These are phyloP conservation scores for Colletotrichum camelliae DNA, from an alignment of 2,329 filamentous ascomycete species.

Conservation along the genomic window DNA sequence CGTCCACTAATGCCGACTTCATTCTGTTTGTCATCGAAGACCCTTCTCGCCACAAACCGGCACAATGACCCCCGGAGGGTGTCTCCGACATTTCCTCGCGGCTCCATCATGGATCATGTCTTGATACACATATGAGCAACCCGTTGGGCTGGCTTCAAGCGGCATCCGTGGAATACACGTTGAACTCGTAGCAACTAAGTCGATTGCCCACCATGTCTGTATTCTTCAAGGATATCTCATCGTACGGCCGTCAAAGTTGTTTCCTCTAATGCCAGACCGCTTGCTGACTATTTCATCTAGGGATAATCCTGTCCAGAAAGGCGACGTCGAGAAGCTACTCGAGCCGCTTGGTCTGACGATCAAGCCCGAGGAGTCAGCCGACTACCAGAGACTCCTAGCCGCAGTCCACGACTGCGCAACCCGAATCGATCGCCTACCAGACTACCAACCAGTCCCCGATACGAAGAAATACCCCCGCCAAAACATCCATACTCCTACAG, in stretches of 20 bases:
- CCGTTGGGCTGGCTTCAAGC: neutral
- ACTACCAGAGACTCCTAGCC: slow-evolving; percentile 53
- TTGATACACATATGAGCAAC: neutral
- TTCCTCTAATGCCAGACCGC: neutral
- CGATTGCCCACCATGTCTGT: slow-evolving; percentile 36
- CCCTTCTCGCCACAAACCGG: neutral
- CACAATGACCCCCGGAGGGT: neutral
- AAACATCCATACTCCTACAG: slow-evolving; percentile 42
- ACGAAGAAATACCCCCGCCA: slow-evolving; percentile 48
- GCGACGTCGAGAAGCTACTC: slow-evolving; percentile 42
- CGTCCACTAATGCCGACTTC: neutral
- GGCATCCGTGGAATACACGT: neutral
- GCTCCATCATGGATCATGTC: neutral
- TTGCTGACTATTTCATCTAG: slow-evolving; percentile 22
- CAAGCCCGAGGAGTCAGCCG: slow-evolving; percentile 39
- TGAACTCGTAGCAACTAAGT: neutral
- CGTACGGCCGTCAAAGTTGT: slow-evolving; percentile 27
- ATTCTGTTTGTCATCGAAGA: slow-evolving; percentile 15
- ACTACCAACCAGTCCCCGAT: slow-evolving; percentile 50
- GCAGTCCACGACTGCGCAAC: slow-evolving; percentile 58
- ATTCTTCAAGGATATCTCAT: slow-evolving; percentile 42
- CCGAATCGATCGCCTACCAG: slow-evolving; percentile 45
- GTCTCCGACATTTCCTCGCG: neutral
- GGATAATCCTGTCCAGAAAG: slow-evolving; percentile 44
- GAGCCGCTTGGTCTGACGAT: slow-evolving; percentile 40